Evolutionary conservation across 148 eudicot genomes (phyloP), one percentile per base, ranked within the genome.

Genomic region (Cornus controversa): DNA sequence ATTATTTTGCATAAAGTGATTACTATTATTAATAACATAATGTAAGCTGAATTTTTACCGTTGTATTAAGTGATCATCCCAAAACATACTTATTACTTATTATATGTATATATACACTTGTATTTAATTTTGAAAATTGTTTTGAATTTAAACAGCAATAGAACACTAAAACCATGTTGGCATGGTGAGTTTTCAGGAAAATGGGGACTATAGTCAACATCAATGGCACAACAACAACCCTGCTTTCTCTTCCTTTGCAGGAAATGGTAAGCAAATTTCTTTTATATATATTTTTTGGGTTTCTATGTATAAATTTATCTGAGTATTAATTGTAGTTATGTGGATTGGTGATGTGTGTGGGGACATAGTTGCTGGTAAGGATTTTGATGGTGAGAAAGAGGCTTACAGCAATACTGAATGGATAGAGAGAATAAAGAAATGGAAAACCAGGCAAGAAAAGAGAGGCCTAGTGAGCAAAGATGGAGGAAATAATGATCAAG

Each of bases 391-490:
- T 65, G 97, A 89, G 81, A 86, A 85, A 65, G 96, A 93, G 71
- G 65, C 71, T 0, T 90, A 84, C 78, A 73, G 80, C 15, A 84
- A 71, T 76, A 84, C 84, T 31, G 99, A 93, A 84, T 96, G 99
- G 99, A 91, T 90, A 80, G 99, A 96, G 42, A 85, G 97, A 83
- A 85, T 93, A 9, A 98, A 96, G 67, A 93, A 93, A 80, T 96
- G 98, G 98, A 96, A 96, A 88, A 83, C 85, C 62, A 86, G 89
- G 79, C 98, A 96, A 85, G 93, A 93, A 53, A 96, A 96, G 83
- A 88, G 90, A 90, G 98, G 97, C 10, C 77, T 88, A 22, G 80
- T 89, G 23, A 85, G 80, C 78, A 87, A 89, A 75, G 84, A 83
- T 66, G 88, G 89, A 16, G 89, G 83, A 23, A 89, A 87, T 70